phyloP scores from a whole-genome alignment of 1,284 basidiomycete genomes.

The Sphagnurus paluster region DNA sequence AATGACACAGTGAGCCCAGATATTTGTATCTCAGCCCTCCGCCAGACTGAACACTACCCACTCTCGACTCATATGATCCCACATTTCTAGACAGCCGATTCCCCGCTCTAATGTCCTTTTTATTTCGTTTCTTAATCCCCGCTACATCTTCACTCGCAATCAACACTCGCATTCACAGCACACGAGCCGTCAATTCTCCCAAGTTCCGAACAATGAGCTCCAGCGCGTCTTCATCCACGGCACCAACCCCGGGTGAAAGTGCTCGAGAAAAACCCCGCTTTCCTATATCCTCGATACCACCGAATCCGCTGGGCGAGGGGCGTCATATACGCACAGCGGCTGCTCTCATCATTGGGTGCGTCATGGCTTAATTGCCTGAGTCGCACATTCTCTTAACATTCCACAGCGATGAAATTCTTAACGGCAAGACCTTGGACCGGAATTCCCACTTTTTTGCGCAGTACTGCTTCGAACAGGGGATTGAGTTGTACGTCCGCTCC shows the following conservation, averaged over 20 bases:
- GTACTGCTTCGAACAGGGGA: slow-evolving; percentile 86
- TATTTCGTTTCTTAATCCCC: slow-evolving; percentile 9
- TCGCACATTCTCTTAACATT: neutral
- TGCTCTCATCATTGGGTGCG: slow-evolving; percentile 74
- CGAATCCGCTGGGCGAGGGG: slow-evolving; percentile 67
- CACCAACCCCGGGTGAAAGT: too few relatives aligned
- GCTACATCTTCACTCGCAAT: slow-evolving; percentile 8
- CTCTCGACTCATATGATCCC: slow-evolving; percentile 4
- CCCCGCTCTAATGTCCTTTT: slow-evolving; percentile 7
- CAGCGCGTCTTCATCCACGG: slow-evolving; percentile 9
- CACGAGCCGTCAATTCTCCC: slow-evolving; percentile 11
- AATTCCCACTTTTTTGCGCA: slow-evolving; percentile 86
- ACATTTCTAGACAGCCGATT: neutral
- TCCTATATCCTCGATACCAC: slow-evolving; percentile 54
- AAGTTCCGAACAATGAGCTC: slow-evolving; percentile 11
- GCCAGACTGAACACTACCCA: neutral
- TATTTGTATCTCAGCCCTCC: neutral
- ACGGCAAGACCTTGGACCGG: slow-evolving; percentile 85
- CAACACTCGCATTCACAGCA: slow-evolving; percentile 5
- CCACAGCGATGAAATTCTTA: slow-evolving; percentile 78
- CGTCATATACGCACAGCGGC: slow-evolving; percentile 71
- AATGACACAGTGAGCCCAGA: too few relatives aligned
- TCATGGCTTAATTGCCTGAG: slow-evolving; percentile 1
- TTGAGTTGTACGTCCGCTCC: slow-evolving; percentile 68
- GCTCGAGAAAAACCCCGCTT: slow-evolving; percentile 33